phyloP scores from a whole-genome alignment of 2,329 filamentous ascomycete genomes.

The Botryotinia narcissicola region DNA sequence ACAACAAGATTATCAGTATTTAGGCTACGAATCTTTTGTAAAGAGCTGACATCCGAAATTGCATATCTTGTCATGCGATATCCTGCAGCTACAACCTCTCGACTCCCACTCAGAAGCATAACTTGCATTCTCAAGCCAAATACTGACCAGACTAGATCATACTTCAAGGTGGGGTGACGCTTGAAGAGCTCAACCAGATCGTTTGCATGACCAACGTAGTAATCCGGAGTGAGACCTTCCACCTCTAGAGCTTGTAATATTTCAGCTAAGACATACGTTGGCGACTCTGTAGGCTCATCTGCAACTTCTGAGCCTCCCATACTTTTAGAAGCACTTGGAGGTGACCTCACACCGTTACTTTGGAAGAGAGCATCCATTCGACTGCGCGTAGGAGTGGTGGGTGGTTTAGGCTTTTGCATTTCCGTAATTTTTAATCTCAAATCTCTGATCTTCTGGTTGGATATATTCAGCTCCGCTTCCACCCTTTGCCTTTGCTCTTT shows the following conservation, averaged over 20 bases:
- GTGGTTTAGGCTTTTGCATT: conserved; percentile 50
- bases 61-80: conserved; percentile 93
- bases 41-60: conserved; percentile 85
- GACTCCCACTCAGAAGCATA: conserved; percentile 92
- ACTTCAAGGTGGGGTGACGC: conserved; percentile 87
- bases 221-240: conserved; percentile 85
- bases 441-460: conserved; percentile 69
- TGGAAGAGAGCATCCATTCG: conserved; percentile 50
- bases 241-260: conserved; percentile 85
- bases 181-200: conserved; percentile 96
- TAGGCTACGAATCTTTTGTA: conserved; percentile 81
- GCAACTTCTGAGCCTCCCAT: conserved; percentile 56
- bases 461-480: conserved; percentile 86
- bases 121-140: conserved; percentile 92
- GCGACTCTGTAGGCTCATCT: conserved; percentile 75
- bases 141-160: conserved; percentile 92
- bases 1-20: conserved; percentile 94
- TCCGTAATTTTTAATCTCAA: conserved; percentile 60
- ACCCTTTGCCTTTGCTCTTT: conserved; percentile 78
- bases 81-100: conserved; percentile 91
- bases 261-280: conserved; percentile 86
- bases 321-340: conserved; percentile 54
- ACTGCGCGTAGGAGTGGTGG: conserved; percentile 48
- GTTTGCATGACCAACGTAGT: conserved; percentile 92
- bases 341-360: conserved; percentile 53